Conservation (phyloP, 2,329 filamentous ascomycete species). For the Pseudocercospora pini-densiflorae region DNA sequence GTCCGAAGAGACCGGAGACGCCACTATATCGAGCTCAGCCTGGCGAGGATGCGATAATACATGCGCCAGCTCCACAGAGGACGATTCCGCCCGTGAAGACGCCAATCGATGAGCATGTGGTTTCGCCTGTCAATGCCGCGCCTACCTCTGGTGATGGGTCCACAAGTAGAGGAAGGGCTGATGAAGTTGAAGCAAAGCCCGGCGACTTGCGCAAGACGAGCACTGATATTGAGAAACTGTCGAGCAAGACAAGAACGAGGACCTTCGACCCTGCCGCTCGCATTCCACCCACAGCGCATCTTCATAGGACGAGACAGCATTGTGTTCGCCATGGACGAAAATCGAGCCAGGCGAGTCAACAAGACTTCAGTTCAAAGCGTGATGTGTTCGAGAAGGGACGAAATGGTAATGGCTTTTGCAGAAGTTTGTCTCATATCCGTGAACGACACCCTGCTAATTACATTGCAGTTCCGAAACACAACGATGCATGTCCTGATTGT, state of each 20-base stretch:
- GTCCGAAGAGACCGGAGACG: slow-evolving; percentile 32
- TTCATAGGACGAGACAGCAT: slow-evolving; percentile 33
- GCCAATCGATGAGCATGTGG: slow-evolving; percentile 5
- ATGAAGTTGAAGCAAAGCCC: background rate
- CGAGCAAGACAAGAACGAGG: background rate
- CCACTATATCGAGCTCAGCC: slow-evolving; percentile 31
- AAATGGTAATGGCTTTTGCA: slow-evolving; percentile 35
- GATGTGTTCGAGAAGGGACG: slow-evolving; percentile 34
- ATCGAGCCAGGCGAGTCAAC: slow-evolving; percentile 9
- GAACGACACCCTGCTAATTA: background rate
- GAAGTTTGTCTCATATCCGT: slow-evolving; percentile 10
- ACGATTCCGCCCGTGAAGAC: slow-evolving; percentile 23
- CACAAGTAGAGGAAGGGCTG: background rate
- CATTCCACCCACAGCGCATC: slow-evolving; percentile 24
- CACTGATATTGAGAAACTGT: background rate
- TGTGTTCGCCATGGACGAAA: slow-evolving; percentile 40
- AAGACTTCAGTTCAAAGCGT: slow-evolving; percentile 24
- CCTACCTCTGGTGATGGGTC: background rate
- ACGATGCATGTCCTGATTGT: slow-evolving; percentile 40
- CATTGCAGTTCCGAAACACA: slow-evolving; percentile 12
- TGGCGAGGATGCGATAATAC: slow-evolving; percentile 26
- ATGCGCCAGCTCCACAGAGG: slow-evolving; percentile 31
- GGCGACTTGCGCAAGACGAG: background rate
- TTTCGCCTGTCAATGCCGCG: background rate
- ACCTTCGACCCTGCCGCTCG: background rate